These are phyloP conservation scores for Acmispon strigosus DNA, from an alignment of 306 rosid species.

Conservation along the genomic window DNA sequence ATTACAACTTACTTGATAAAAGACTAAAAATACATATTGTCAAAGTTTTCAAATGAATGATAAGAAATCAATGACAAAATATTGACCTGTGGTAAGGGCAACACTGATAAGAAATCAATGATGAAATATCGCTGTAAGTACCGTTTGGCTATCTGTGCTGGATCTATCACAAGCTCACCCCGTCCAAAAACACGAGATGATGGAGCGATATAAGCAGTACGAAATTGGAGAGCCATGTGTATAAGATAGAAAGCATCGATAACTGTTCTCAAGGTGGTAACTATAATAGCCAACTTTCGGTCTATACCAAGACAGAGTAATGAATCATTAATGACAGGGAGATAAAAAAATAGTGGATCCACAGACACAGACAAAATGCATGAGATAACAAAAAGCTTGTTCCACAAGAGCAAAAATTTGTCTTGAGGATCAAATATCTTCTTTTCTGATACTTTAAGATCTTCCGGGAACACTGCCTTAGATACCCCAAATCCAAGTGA, in stretches of 20 bases:
- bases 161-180: slow-evolving; percentile 89
- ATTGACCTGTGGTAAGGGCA: slow-evolving; percentile 86
- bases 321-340: slow-evolving; percentile 50
- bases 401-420: slow-evolving; percentile 59
- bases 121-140: slow-evolving; percentile 63
- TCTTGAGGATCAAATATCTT: slow-evolving; percentile 88
- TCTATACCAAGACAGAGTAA: slow-evolving; percentile 64
- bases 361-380: slow-evolving; percentile 73
- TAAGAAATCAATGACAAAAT: background rate
- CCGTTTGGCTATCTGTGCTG: slow-evolving; percentile 69
- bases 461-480: slow-evolving; percentile 86
- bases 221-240: slow-evolving; percentile 86
- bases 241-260: slow-evolving; percentile 73
- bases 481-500: slow-evolving; percentile 71
- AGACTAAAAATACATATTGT: background rate
- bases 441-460: slow-evolving; percentile 71
- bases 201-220: slow-evolving; percentile 91
- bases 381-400: slow-evolving; percentile 58
- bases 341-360: slow-evolving; percentile 81
- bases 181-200: slow-evolving; percentile 94
- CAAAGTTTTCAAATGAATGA: background rate
- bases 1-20: background rate
- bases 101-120: slow-evolving; percentile 62
- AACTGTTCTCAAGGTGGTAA: slow-evolving; percentile 63
- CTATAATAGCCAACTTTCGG: slow-evolving; percentile 55